These are phyloP conservation scores for Geoglossum glabrum DNA, from an alignment of 495 filamentous ascomycete species.

Conservation along the genomic window DNA sequence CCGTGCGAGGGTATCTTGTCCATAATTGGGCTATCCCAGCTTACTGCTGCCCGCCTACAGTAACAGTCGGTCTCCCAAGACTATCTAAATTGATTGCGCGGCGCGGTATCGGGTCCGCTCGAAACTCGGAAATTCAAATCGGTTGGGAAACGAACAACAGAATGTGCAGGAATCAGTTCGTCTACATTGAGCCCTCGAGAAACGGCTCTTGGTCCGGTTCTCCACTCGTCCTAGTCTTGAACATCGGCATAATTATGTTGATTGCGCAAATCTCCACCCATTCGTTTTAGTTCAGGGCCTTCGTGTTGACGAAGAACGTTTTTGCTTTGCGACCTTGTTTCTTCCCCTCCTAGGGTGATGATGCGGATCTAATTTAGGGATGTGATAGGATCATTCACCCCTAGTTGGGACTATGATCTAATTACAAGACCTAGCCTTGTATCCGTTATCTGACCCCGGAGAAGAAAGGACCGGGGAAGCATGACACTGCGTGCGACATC, in stretches of 20 bases:
- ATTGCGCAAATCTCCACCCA: neutral
- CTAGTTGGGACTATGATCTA: neutral
- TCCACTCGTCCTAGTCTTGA: neutral
- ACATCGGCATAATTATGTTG: neutral
- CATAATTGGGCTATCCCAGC: neutral
- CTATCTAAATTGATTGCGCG: constrained; percentile 3
- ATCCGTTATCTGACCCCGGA: neutral
- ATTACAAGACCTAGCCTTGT: neutral
- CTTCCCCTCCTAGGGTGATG: neutral
- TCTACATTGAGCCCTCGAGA: neutral
- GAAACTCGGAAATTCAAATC: neutral
- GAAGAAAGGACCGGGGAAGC: neutral
- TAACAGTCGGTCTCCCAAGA: constrained; percentile 7
- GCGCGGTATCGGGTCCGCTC: neutral
- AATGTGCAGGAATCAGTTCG: neutral
- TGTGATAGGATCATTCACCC: neutral
- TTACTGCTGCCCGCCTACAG: constrained; percentile 4
- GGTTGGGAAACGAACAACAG: constrained; percentile 1
- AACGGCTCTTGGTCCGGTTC: neutral
- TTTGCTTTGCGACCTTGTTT: neutral
- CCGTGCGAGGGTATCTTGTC: neutral
- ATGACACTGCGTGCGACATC: neutral
- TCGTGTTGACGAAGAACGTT: constrained; percentile 1
- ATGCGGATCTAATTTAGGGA: neutral
- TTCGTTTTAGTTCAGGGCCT: neutral